A percentile compares a stretch with the other conserved stretches of the same genome.
phyloP scores from a whole-genome alignment of 257 asterid genomes.

The Capsicum rhomboideum region DNA sequence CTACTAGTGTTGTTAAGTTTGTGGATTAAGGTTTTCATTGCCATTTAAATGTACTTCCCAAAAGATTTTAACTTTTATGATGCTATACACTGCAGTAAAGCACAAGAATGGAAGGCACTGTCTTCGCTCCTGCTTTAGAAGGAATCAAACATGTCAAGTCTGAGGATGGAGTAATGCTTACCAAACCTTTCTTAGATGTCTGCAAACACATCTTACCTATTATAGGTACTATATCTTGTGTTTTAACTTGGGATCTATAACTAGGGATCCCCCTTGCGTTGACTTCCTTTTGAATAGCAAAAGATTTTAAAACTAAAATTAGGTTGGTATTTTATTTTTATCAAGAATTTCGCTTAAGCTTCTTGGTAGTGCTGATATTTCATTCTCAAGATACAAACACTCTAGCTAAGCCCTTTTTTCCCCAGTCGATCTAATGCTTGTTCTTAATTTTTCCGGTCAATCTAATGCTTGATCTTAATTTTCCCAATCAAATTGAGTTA shows the following conservation, averaged over 20 bases:
- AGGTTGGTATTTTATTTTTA: neutral
- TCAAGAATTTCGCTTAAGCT: neutral
- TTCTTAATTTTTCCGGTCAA: neutral
- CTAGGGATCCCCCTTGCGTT: neutral
- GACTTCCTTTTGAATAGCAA: neutral
- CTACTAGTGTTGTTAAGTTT: neutral
- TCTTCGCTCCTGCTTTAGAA: constrained; percentile 75
- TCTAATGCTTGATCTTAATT: too few relatives aligned
- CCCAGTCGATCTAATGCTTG: neutral
- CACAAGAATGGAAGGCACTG: constrained; percentile 74
- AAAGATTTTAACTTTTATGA: neutral
- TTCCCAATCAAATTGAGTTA: neutral
- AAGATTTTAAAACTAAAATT: neutral
- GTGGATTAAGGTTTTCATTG: neutral
- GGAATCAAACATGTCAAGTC: constrained; percentile 88
- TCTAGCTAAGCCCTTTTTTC: neutral
- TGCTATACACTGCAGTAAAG: constrained; percentile 1
- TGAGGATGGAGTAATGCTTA: constrained; percentile 73
- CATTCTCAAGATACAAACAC: neutral
- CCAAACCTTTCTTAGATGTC: constrained; percentile 83
- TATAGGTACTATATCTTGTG: constrained; percentile 44
- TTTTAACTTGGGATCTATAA: neutral
- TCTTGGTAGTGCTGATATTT: neutral
- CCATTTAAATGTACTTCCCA: neutral
- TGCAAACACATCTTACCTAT: constrained; percentile 88